Conservation (phyloP, 345 rosid species). For the Gossypioides kirkii region DNA sequence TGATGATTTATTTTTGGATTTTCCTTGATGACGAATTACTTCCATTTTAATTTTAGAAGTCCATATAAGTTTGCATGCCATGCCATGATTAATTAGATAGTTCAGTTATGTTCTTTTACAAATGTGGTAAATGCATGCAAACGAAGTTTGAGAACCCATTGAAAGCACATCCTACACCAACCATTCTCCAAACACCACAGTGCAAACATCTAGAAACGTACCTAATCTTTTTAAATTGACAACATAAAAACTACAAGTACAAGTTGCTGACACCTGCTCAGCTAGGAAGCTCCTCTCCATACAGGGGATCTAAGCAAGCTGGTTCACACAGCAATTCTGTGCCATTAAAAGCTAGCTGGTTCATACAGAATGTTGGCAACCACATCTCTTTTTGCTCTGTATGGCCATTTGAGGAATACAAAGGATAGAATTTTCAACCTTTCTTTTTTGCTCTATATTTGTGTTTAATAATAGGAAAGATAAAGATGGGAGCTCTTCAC, state of each 20-base stretch:
- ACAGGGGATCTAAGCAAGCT: not conserved
- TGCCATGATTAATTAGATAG: too few relatives aligned
- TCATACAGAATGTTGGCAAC: slow-evolving; percentile 6
- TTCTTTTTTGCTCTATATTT: not conserved
- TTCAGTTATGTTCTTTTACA: not conserved
- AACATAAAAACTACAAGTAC: too few relatives aligned
- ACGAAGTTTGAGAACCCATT: not conserved
- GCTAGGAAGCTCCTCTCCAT: not conserved
- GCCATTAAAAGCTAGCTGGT: slow-evolving; percentile 3
- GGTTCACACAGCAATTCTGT: too few relatives aligned
- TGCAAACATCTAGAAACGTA: not conserved
- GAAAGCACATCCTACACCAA: not conserved
- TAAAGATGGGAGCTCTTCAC: not conserved
- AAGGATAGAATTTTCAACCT: not conserved
- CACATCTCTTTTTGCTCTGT: not conserved
- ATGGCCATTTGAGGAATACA: not conserved
- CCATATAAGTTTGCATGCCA: too few relatives aligned
- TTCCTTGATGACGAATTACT: too few relatives aligned
- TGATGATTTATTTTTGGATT: too few relatives aligned
- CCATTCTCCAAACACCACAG: not conserved
- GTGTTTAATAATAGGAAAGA: not conserved
- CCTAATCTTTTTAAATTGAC: not conserved
- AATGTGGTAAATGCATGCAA: not conserved
- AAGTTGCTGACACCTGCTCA: not conserved
- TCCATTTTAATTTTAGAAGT: too few relatives aligned